Conservation (phyloP, 176 grass and related monocot genomes). For the Carex myosuroides region DNA sequence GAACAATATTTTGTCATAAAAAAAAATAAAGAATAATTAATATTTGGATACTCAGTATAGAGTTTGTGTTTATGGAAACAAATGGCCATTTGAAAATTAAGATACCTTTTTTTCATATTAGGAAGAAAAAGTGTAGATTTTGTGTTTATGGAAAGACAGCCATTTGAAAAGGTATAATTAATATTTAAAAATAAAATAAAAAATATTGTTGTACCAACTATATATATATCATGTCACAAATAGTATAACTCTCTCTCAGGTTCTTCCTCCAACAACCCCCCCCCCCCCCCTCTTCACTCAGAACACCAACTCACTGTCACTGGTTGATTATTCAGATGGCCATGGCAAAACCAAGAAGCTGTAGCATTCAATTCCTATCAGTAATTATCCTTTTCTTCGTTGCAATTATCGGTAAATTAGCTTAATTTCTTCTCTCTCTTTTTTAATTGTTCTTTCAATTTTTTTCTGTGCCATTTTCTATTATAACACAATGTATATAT, state of each 20-base stretch:
- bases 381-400: slow-evolving; percentile 23
- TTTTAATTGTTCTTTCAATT: not conserved
- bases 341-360: not conserved
- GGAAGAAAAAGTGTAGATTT: not conserved
- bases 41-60: not conserved
- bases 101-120: not conserved
- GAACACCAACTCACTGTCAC: too few species aligned
- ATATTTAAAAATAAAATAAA: not conserved
- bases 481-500: not conserved
- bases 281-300: not conserved
- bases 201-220: not conserved
- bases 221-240: not conserved
- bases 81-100: not conserved
- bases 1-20: not conserved
- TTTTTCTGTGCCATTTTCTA: not conserved
- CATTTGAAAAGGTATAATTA: not conserved
- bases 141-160: not conserved
- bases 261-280: not conserved
- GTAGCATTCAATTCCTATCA: not conserved
- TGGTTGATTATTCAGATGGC: not conserved
- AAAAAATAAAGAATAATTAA: not conserved
- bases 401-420: slow-evolving; percentile 6
- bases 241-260: not conserved
- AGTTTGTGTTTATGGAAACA: not conserved
- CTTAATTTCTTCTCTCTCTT: not conserved